Evolutionary conservation across 805 yeast genomes (phyloP).

Genomic region (Spathaspora hagerdaliae): DNA sequence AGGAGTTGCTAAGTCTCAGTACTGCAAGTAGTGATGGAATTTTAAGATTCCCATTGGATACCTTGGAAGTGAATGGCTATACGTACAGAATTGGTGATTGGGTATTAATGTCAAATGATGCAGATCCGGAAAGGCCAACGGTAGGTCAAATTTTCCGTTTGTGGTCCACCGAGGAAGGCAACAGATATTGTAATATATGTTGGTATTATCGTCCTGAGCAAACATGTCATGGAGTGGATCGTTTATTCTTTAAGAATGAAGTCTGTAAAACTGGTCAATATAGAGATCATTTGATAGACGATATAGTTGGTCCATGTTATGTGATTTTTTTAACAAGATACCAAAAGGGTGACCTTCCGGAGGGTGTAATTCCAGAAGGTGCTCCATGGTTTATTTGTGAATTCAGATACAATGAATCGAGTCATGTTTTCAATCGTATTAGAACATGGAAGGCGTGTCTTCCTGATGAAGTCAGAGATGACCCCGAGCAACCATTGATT

Average conservation of each 20-base stretch:
- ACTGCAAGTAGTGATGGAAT: conserved; percentile 44
- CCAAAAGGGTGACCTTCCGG: conserved; percentile 89
- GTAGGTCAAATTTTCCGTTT: conserved; percentile 91
- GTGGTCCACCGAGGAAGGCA: conserved; percentile 85
- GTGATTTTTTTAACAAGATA: conserved; percentile 92
- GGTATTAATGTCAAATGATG: conserved; percentile 84
- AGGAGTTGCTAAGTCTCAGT: conserved; percentile 52
- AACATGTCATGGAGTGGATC: conserved; percentile 89
- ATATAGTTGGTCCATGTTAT: conserved; percentile 88
- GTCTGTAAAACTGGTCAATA: conserved; percentile 96
- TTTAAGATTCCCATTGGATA: conserved; percentile 76
- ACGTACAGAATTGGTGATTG: conserved; percentile 88
- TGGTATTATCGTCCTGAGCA: conserved; percentile 99
- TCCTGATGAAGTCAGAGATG: conserved; percentile 91
- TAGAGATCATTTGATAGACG: conserved; percentile 86
- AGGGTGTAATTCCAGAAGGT: conserved; percentile 55
- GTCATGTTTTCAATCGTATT: conserved; percentile 87
- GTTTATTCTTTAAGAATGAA: conserved; percentile 88
- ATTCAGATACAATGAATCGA: conserved; percentile 86
- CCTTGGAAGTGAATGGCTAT: conserved; percentile 65
- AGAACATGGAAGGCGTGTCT: conserved; percentile 98
- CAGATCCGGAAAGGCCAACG: conserved; percentile 85
- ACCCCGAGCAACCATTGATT: conserved; percentile 69
- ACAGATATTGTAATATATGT: conserved; percentile 87
- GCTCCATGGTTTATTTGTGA: conserved; percentile 92